Base-by-base conservation (phyloP, 208 protist species). In the Acanthamoeba lugdunensis region DNA sequence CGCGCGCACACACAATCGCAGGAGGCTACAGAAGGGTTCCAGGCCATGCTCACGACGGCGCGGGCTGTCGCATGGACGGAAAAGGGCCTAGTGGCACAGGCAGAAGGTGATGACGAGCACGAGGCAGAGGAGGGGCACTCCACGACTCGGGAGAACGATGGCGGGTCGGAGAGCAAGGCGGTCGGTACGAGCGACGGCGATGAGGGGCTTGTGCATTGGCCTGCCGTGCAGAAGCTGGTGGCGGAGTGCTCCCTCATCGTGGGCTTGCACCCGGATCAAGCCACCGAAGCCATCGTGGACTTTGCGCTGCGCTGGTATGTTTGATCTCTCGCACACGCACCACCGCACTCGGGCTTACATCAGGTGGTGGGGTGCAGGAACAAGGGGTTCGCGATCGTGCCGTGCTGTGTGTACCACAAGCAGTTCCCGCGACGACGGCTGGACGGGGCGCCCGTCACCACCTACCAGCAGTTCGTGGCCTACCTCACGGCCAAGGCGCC, bases 201-300 rank as follows among this genome's bases (percentile, higher is more conserved):
- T 25, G 58, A 7, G 84, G 54, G 33, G 18, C 14, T 52, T 1
- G 28, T 90, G 54, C 54, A 90, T 1, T 90, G 84, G 84, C 30
- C 52, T 25, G 58, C 16, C 2, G 52, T 69, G 13, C 11, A 33
- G 23, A 21, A 30, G 41, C 56, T 63, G 33, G 4, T 90, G 5
- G 25, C 8, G 37, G 84, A 45, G 13, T 90, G 84, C 56, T 90
- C 84, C 7, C n/a, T 90, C 56, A 50, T 90, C 30, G 54, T 90
- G 33, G 84, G 84, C 23, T n/a, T 90, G 11, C 84, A 90, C 33
- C 84, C 84, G 11, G 84, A 90, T 54, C 84, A 90, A 25, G 84
- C 84, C 56, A 71, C 84, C 14, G 84, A 90, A 23, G 84, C 84
- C 30, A 90, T 90, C 56, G 84, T 90, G 8, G 84, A 90, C 84